Conservation (phyloP, 2,329 filamentous ascomycete genomes). For the Fonsecaea monophora region DNA sequence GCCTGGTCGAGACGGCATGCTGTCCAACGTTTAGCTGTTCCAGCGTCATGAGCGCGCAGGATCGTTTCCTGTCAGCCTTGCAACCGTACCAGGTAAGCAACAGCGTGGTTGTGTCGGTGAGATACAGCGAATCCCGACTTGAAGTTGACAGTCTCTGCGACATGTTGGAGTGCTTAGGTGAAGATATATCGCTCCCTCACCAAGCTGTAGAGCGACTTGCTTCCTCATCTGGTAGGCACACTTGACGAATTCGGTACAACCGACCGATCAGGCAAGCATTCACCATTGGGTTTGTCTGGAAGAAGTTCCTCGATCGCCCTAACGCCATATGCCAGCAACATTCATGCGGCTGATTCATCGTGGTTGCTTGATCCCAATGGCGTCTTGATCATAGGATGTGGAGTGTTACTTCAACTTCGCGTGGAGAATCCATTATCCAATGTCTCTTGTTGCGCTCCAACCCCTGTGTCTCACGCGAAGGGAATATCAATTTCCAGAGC, state of each 20-base stretch:
- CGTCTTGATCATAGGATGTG: neutral
- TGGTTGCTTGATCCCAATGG: neutral
- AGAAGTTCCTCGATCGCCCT: neutral
- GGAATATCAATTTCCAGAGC: neutral
- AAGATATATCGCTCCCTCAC: neutral
- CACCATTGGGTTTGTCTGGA: neutral
- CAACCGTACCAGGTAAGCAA: neutral
- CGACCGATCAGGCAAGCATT: neutral
- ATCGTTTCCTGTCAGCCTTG: neutral
- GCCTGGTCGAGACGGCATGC: slow-evolving; percentile 5
- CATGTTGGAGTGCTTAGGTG: neutral
- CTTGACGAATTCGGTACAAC: neutral
- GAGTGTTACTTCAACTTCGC: neutral
- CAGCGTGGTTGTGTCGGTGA: neutral
- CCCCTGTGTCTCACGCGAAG: neutral
- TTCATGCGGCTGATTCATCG: neutral
- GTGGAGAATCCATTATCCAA: neutral
- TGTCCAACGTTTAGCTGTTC: neutral
- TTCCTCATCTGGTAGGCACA: slow-evolving; percentile 1
- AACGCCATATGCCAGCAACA: neutral
- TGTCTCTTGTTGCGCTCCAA: neutral
- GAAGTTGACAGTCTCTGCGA: neutral
- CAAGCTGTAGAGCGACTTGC: slow-evolving; percentile 5
- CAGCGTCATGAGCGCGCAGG: neutral
- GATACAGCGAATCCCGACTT: neutral